Evolutionary conservation across 106 monocot genomes (phyloP), one percentile per base, ranked within the genome.

Genomic region (Agapanthus africanus): DNA sequence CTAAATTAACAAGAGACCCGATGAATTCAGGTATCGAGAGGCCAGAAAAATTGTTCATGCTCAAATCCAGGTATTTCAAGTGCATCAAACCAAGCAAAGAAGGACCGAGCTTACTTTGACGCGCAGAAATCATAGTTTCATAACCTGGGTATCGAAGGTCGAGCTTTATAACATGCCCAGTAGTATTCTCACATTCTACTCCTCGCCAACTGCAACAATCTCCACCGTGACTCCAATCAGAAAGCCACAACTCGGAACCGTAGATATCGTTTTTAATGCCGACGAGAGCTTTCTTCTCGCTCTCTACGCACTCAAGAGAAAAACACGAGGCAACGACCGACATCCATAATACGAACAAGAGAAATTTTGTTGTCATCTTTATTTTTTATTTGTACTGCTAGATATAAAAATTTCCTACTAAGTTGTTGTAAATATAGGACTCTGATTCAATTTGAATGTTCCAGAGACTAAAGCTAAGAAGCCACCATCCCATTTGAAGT

Each of bases 181-280:
- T 79, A 1, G 3, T 40, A 13, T 68, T 73, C 61, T 66, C 60
- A 47, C 79, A 79, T 2, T 15, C 14, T 16, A 77, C 70, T 34
- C 77, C 77, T 27, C 25, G 41, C 72, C 74, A 79, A 6, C 18
- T 6, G 32, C 73, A 79, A 38, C 79, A 73, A 15, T 79, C 68
- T 57, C 10, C 44, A 0, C 31, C n/a, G 15, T 22, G 19, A 4
- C 22, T 15, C 79, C 79, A 78, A 11, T 72, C 67, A 60, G 60
- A 61, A 0, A 79, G 36, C 15, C 26, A 21, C 0, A 26, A 14
- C 0, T 0, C 6, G 0, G 69, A 41, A 19, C 70, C 74, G 4
- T 51, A 49, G 11, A 64, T 63, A 41, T 70, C 42, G 0, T 54
- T 40, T 39, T 33, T 52, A 1, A 79, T 54, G 15, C 63, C 22